These are phyloP conservation scores for Aspergillus sclerotiicarbonarius DNA, from an alignment of 495 filamentous ascomycete genomes.

Conservation along the genomic window DNA sequence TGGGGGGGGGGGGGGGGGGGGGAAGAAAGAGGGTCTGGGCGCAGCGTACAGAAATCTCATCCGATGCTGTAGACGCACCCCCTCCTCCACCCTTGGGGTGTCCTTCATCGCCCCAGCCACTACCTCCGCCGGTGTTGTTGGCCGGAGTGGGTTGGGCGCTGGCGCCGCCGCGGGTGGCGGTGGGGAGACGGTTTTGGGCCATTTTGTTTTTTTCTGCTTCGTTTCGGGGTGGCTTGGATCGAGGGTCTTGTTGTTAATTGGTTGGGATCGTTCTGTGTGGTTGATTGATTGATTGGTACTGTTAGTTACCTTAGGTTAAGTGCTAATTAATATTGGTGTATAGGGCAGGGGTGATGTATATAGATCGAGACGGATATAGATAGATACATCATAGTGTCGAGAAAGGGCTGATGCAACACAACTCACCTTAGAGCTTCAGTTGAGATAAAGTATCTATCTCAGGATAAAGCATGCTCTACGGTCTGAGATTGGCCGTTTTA, in stretches of 20 bases:
- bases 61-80: neutral
- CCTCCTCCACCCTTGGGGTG: neutral
- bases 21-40: neutral
- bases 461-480: too few species aligned
- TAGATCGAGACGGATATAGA: neutral
- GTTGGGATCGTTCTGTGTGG: neutral
- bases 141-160: slow-evolving; percentile 32
- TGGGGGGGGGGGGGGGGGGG: neutral
- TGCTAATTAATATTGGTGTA: neutral
- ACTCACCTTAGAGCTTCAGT: too few species aligned
- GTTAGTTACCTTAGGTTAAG: neutral
- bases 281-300: neutral
- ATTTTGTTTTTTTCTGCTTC: slow-evolving; percentile 7
- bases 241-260: neutral
- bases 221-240: neutral
- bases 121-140: slow-evolving; percentile 25
- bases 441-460: too few species aligned
- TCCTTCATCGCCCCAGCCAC: neutral
- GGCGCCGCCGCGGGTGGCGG: slow-evolving; percentile 27
- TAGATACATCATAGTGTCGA: too few species aligned
- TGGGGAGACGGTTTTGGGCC: slow-evolving; percentile 17
- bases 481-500: neutral
- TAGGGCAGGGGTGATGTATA: neutral
- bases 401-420: too few species aligned
- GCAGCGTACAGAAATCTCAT: neutral